These are phyloP conservation scores for Capronia epimyces DNA, from an alignment of 2,329 filamentous ascomycete species.

Conservation along the genomic window DNA sequence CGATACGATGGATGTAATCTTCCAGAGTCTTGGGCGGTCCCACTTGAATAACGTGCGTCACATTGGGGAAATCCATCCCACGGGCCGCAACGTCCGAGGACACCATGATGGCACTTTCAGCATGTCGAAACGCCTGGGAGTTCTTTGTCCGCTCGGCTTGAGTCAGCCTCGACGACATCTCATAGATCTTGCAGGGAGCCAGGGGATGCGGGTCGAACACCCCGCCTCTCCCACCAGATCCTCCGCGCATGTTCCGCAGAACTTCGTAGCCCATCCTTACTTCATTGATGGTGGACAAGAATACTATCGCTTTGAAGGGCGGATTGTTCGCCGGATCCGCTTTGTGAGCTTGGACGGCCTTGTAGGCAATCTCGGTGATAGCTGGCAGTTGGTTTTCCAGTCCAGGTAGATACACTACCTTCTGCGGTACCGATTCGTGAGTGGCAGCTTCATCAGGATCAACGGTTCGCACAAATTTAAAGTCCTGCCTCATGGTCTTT, in stretches of 20 bases:
- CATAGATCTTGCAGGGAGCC: constrained; percentile 53
- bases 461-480: constrained; percentile 89
- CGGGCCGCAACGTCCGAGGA: constrained; percentile 46
- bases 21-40: constrained; percentile 49
- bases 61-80: constrained; percentile 50
- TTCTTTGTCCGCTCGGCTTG: constrained; percentile 65
- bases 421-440: constrained; percentile 75
- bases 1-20: constrained; percentile 43
- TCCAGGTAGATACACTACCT: constrained; percentile 60
- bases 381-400: constrained; percentile 73
- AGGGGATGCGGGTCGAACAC: constrained; percentile 64
- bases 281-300: constrained; percentile 74
- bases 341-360: constrained; percentile 41
- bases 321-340: constrained; percentile 35
- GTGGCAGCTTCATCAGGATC: constrained; percentile 74
- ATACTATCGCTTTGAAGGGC: constrained; percentile 95
- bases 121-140: constrained; percentile 65
- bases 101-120: constrained; percentile 47
- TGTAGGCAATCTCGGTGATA: constrained; percentile 68
- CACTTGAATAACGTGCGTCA: constrained; percentile 46
- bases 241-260: constrained; percentile 49
- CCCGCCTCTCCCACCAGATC: constrained; percentile 35
- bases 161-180: constrained; percentile 73
- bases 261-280: constrained; percentile 60
- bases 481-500: constrained; percentile 70